A percentile compares a stretch with the other conserved stretches of the same genome.
Conservation (phyloP, 345 rosid species). For the Eucalyptus camaldulensis region DNA sequence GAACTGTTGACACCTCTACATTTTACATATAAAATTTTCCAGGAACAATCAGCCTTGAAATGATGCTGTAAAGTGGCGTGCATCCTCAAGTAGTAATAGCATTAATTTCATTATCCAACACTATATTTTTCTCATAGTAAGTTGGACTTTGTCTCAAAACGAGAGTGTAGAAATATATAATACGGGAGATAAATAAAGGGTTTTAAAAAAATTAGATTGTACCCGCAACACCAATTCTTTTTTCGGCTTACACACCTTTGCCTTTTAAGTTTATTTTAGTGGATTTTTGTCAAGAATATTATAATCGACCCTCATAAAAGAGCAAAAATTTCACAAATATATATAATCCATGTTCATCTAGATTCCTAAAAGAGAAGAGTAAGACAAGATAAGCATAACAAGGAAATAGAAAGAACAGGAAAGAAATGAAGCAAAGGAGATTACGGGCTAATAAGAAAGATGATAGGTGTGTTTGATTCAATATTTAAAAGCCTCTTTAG, state of each 20-base stretch:
- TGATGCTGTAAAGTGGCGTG: not conserved
- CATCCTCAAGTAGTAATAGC: not conserved
- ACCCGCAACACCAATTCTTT: accelerated
- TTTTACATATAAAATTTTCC: not conserved
- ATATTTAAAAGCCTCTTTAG: too few relatives aligned
- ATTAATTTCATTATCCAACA: not conserved
- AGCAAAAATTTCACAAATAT: not conserved
- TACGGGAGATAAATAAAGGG: not conserved
- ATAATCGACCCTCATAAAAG: not conserved
- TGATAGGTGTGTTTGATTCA: too few relatives aligned
- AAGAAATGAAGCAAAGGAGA: not conserved
- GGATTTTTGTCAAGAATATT: not conserved
- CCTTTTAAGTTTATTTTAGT: not conserved
- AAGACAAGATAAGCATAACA: not conserved
- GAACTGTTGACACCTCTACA: not conserved
- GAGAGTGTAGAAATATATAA: not conserved
- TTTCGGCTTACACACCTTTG: not conserved
- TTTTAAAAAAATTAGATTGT: not conserved
- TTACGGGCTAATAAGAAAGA: not conserved
- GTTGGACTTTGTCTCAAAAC: not conserved
- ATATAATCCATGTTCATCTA: not conserved
- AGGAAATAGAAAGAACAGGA: not conserved
- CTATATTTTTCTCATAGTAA: not conserved
- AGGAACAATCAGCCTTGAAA: not conserved
- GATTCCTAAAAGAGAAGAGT: not conserved